Base-by-base conservation (phyloP, 345 rosid species). In the Murraya paniculata region DNA sequence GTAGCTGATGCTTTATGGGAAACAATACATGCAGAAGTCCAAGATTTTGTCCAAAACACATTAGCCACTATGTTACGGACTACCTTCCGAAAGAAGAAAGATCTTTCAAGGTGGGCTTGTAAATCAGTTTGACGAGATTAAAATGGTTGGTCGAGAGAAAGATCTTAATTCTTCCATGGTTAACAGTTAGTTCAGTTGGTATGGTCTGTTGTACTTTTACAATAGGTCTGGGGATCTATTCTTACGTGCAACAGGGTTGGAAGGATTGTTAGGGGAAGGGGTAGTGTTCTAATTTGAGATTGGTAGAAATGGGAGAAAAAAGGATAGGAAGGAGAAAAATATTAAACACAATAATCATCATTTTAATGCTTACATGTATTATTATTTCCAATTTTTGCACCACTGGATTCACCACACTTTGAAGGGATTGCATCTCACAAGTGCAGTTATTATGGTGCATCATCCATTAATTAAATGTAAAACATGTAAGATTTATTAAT, bases 1-100 rank as follows among this genome's bases (percentile, higher is more conserved):
- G 94, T 96, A 62, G 97, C 97, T 75, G 99, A 96, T 87, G 95
- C 99, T 84, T 89, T 96, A 22, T 96, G 99, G 99, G 99, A 94
- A 87, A 96, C 98, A 50, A 90, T 96, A 87, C 99, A 96, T 85
- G 94, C 98, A 1, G 99, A 96, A 79, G 98, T 96, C 80, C 99
- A 96, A 87, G 98, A 96, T 86, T 96, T 94, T 89, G 98, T 96
- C 76, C 99, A 96, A 78, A 94, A 94, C 86, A 96, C 94, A 27
- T 82, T 96, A 85, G 99, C 99, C 74, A 89, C 88, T 30, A 96
- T 96, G 99, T 80, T 96, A 87, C 90, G 92, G 75, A 94, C 99
- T 76, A 92, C 97, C 72, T 96, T 94, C 81, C 85, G 98, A 77
- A 96, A 91, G 88, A 96, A 96, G 91, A 96, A 94, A 81, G 98